Evolutionary conservation across 2,329 filamentous ascomycete species (phyloP), one percentile per base, ranked within the genome.

Genomic region (Neonectria neomacrospora): DNA sequence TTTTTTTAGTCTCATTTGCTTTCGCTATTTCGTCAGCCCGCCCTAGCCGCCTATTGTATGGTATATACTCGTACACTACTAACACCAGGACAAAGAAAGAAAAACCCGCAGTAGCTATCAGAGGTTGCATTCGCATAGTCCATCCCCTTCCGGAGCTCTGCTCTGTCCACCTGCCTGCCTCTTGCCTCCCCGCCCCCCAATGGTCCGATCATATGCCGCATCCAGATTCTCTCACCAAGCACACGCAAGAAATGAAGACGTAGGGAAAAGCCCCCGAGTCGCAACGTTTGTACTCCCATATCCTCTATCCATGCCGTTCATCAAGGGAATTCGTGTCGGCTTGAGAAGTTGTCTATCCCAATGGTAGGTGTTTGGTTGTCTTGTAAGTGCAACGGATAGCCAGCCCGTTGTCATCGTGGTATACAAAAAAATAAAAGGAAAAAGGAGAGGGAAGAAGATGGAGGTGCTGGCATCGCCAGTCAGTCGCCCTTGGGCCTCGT

Each of bases 261-360:
- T n/a, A 57, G 48, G 18, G 32, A 12, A 45, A 66, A 71, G 54
- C 2, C 58, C 57, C 34, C 53, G 68, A 63, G 61, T 56, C 63
- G 48, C 56, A 58, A 54, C 61, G 54, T 61, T 63, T 70, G 54
- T 73, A 73, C 71, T 71, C 71, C 69, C 67, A 47, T 71, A 59
- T 64, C 71, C 68, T 73, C 69, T 73, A 73, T 71, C 68, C 67
- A 44, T 69, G 64, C 62, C 64, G 53, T 68, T 73, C 69, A 54
- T 72, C 61, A 71, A 67, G 64, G 58, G 62, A 70, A 56, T 62
- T 73, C 54, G 63, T 65, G 52, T 63, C 64, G 56, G 61, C 60
- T 56, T 52, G 64, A 68, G 55, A 53, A 57, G 56, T 55, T 64
- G 63, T 59, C 54, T 67, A 53, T 71, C 68, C 62, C 63, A 71